A percentile compares a stretch with the other conserved stretches of the same genome.
Evolutionary conservation across 306 rosid species (phyloP).

Genomic region (Carpinus viminea): DNA sequence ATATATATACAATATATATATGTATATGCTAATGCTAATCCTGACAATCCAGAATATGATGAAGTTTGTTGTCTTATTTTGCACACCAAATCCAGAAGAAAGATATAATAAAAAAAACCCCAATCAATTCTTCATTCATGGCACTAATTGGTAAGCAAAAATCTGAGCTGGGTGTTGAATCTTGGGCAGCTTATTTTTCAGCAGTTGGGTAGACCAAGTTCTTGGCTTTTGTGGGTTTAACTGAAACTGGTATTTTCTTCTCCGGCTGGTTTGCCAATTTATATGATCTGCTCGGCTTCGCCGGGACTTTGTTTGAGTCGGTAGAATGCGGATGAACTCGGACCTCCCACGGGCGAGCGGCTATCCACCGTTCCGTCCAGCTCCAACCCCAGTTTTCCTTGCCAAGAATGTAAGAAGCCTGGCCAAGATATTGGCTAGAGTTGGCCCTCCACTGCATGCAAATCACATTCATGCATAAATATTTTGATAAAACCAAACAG

Average conservation of each 20-base stretch:
- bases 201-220: conserved; percentile 28
- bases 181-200: conserved; percentile 30
- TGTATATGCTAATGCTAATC: neutral
- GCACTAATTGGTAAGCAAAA: neutral
- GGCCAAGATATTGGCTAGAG: conserved; percentile 67
- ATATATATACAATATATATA: neutral
- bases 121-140: neutral
- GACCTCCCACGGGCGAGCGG: conserved; percentile 87
- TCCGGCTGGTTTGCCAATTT: conserved; percentile 33
- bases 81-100: neutral
- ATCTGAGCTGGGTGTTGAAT: conserved; percentile 1
- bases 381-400: conserved; percentile 90
- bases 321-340: conserved; percentile 46
- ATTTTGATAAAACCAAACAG: neutral
- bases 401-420: conserved; percentile 57
- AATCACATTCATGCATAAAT: conserved; percentile 15
- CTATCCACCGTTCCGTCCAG: conserved; percentile 83
- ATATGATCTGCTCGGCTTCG: conserved; percentile 37
- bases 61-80: neutral
- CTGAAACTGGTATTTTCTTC: conserved; percentile 25
- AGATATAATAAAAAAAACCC: neutral
- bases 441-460: conserved; percentile 90
- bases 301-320: conserved; percentile 45
- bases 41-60: neutral
- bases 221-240: conserved; percentile 47